phyloP scores from a whole-genome alignment of 2,329 filamentous ascomycete genomes.

The Xylariomycetidae sp. region DNA sequence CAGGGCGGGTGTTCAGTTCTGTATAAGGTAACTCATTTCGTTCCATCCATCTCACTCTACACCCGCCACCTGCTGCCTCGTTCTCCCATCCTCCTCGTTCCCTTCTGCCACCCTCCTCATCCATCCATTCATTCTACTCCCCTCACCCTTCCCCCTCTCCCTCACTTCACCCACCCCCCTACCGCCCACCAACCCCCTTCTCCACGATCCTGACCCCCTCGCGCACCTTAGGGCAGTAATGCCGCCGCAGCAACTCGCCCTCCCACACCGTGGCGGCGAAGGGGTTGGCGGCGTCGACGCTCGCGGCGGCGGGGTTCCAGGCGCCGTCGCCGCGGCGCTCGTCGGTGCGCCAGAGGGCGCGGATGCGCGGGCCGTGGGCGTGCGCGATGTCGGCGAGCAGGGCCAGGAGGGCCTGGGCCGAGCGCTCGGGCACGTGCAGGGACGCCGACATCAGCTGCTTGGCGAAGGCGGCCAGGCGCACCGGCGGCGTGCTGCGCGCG shows the following conservation, averaged over 20 bases:
- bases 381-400: conserved; percentile 73
- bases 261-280: conserved; percentile 92
- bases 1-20: too few species aligned
- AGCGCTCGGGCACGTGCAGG: conserved; percentile 87
- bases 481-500: conserved; percentile 68
- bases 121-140: too few species aligned
- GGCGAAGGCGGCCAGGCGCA: conserved; percentile 83
- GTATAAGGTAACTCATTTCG: too few species aligned
- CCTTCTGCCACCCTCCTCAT: too few species aligned
- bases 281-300: conserved; percentile 81
- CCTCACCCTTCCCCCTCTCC: neutral
- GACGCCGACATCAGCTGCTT: conserved; percentile 82
- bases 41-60: too few species aligned
- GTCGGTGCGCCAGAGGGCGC: conserved; percentile 88
- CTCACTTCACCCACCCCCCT: neutral
- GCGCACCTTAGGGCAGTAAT: conserved; percentile 82
- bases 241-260: conserved; percentile 74
- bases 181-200: conserved; percentile 47
- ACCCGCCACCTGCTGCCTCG: too few species aligned
- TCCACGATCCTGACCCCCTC: conserved; percentile 67
- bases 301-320: conserved; percentile 66
- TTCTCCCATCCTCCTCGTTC: too few species aligned
- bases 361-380: conserved; percentile 72
- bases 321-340: conserved; percentile 87
- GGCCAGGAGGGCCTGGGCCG: conserved; percentile 70